Conservation (phyloP, 352 stramenopile species). For the Pythium aristosporum region DNA sequence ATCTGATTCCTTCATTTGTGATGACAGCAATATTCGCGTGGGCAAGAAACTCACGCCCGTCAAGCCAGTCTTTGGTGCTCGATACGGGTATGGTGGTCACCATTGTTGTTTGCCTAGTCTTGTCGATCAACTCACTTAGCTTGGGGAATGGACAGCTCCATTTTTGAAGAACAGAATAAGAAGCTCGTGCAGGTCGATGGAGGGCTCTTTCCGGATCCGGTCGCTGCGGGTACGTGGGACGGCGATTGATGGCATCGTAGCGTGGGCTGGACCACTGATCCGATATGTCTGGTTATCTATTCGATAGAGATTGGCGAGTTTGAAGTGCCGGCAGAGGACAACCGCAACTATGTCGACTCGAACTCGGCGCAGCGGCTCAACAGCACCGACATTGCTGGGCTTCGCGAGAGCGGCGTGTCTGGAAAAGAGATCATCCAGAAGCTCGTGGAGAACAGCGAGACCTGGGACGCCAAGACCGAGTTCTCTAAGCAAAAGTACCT, state of each 20-base stretch:
- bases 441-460: conserved; percentile 93
- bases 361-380: conserved; percentile 85
- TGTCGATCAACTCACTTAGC: not conserved
- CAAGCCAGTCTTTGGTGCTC: conserved; percentile 68
- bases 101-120: not conserved
- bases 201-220: conserved; percentile 78
- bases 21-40: conserved; percentile 57
- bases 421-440: conserved; percentile 90
- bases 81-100: conserved; percentile 48
- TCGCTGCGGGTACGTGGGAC: conserved; percentile 51
- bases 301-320: conserved; percentile 73
- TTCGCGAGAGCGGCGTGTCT: conserved; percentile 68
- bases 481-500: conserved; percentile 98
- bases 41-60: conserved; percentile 77
- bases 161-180: conserved; percentile 87
- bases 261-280: not conserved
- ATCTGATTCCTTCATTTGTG: conserved; percentile 23
- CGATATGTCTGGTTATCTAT: not conserved
- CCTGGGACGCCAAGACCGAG: conserved; percentile 93
- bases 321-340: conserved; percentile 74
- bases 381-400: conserved; percentile 56
- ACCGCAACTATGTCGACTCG: conserved; percentile 82
- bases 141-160: conserved; percentile 34
- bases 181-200: conserved; percentile 65
- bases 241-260: too few species aligned